These are phyloP conservation scores for Posidonia oceanica DNA, from an alignment of 116 monocot species.

Conservation along the genomic window DNA sequence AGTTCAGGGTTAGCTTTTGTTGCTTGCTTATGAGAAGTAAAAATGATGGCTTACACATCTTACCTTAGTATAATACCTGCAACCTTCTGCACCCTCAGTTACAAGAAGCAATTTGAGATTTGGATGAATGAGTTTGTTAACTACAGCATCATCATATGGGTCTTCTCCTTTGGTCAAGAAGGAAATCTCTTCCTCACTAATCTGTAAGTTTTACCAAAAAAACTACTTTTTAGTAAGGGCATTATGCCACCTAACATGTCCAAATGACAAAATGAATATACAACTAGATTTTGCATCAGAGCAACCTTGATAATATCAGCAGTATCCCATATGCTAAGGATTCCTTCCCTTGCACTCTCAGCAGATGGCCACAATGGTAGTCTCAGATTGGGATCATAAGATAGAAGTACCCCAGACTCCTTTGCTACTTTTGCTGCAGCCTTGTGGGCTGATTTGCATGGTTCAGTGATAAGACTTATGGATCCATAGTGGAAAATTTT, in stretches of 20 bases:
- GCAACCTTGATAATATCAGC: slow-evolving; percentile 96
- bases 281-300: background rate
- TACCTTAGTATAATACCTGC: slow-evolving; percentile 95
- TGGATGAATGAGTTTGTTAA: slow-evolving; percentile 70
- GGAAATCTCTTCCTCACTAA: slow-evolving; percentile 86
- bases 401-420: slow-evolving; percentile 83
- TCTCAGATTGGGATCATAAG: slow-evolving; percentile 94
- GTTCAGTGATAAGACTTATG: slow-evolving; percentile 97
- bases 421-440: slow-evolving; percentile 90
- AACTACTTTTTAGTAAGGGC: background rate
- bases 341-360: slow-evolving; percentile 90
- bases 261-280: background rate
- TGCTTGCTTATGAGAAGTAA: background rate
- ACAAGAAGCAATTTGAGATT: slow-evolving; percentile 90
- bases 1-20: too few relatives aligned
- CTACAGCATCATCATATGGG: slow-evolving; percentile 84
- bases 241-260: background rate
- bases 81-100: slow-evolving; percentile 85
- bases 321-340: slow-evolving; percentile 86
- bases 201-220: slow-evolving; percentile 28
- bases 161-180: slow-evolving; percentile 88
- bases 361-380: slow-evolving; percentile 95
- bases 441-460: slow-evolving; percentile 86
- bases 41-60: background rate
- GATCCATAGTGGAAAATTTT: slow-evolving; percentile 96